Evolutionary conservation across 192 early-diverging fungal genomes (phyloP).

Genomic region (Gigaspora rosea): DNA sequence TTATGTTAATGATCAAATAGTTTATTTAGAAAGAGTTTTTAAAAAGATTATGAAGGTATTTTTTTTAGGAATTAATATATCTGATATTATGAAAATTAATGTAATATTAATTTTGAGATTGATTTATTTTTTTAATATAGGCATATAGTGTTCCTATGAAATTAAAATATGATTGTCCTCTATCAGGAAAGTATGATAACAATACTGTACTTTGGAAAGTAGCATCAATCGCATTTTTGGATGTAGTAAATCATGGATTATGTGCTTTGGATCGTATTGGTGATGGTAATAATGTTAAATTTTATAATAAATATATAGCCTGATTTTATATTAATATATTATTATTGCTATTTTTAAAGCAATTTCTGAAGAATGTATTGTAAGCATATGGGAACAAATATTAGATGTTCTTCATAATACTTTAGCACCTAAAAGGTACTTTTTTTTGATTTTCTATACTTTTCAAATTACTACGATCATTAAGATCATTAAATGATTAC

Average conservation of each 20-base stretch:
- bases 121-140: conserved; percentile 17
- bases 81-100: no score
- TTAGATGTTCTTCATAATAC: conserved; percentile 64
- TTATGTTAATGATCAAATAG: conserved; percentile 44
- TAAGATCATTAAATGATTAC: no score
- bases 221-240: conserved; percentile 62
- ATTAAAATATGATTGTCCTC: conserved; percentile 74
- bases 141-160: conserved; percentile 74
- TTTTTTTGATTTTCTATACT: background rate
- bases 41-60: conserved; percentile 49
- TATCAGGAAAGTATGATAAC: conserved; percentile 63
- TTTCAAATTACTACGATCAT: no score
- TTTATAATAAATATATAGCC: conserved; percentile 5
- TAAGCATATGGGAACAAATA: conserved; percentile 53
- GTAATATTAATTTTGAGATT: background rate
- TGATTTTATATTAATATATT: background rate
- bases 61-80: background rate
- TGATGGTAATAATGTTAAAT: conserved; percentile 32
- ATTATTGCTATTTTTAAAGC: conserved; percentile 37
- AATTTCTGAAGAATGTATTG: conserved; percentile 53
- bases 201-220: conserved; percentile 73
- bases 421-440: conserved; percentile 60
- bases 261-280: conserved; percentile 43
- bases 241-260: conserved; percentile 58
- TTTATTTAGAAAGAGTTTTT: conserved; percentile 60